phyloP scores from a whole-genome alignment of 257 asterid species.

The Solanum sitiens region DNA sequence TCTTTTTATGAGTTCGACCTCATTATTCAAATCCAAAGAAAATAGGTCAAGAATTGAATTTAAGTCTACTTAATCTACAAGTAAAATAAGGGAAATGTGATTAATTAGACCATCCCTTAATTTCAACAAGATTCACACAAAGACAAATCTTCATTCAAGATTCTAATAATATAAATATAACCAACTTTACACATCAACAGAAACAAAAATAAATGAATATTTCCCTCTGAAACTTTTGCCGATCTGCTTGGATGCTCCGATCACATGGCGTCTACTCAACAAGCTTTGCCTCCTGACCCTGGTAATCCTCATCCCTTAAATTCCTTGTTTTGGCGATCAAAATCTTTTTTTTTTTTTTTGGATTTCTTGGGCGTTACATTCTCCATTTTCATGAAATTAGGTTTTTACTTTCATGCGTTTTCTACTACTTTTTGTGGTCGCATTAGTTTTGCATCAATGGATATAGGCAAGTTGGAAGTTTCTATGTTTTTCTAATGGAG shows the following conservation, averaged over 20 bases:
- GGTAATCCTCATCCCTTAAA: conserved; percentile 21
- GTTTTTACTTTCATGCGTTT: background rate
- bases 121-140: background rate
- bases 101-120: background rate
- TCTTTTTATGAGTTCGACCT: too few species aligned
- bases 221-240: background rate
- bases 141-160: background rate
- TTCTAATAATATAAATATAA: background rate
- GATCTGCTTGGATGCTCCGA: conserved; percentile 5
- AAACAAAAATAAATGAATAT: background rate
- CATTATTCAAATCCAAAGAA: background rate
- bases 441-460: background rate
- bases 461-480: background rate
- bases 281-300: conserved; percentile 60
- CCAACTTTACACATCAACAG: background rate
- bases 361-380: background rate
- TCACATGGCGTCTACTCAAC: conserved; percentile 60
- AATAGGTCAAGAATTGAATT: too few species aligned
- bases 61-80: background rate
- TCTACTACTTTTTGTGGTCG: background rate
- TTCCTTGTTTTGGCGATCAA: background rate
- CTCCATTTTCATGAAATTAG: background rate
- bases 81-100: background rate
- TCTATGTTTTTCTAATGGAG: background rate
- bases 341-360: background rate